Conservation (phyloP, 2,329 filamentous ascomycete species). For the Zalaria sp. region DNA sequence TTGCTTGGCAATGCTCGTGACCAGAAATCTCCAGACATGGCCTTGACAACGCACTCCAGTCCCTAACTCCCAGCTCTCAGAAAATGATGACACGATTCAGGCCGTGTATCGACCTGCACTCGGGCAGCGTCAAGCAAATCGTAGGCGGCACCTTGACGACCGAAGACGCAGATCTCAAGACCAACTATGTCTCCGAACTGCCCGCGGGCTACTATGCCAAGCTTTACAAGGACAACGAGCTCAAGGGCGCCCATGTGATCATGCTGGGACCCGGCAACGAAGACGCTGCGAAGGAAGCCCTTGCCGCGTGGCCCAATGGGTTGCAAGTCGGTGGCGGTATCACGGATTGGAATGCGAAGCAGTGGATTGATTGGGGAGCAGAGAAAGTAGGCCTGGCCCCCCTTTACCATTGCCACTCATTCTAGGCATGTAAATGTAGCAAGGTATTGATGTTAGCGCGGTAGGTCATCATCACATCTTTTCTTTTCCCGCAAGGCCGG, state of each 20-base stretch:
- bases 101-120: constrained; percentile 93
- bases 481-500: constrained; percentile 69
- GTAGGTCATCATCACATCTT: constrained; percentile 95
- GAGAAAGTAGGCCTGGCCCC: constrained; percentile 55
- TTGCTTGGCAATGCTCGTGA: no score
- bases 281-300: constrained; percentile 61
- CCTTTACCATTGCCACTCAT: no score
- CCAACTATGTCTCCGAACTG: constrained; percentile 81
- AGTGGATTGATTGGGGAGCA: constrained; percentile 80
- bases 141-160: constrained; percentile 73
- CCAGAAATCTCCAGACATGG: no score
- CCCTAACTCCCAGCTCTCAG: no score
- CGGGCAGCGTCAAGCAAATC: constrained; percentile 97
- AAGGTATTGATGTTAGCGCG: constrained; percentile 6
- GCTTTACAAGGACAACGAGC: constrained; percentile 61
- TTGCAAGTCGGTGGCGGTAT: constrained; percentile 94
- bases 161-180: constrained; percentile 45
- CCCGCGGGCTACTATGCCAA: constrained; percentile 68
- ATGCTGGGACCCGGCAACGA: constrained; percentile 89
- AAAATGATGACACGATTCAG: constrained; percentile 74
- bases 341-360: constrained; percentile 64
- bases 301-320: constrained; percentile 62
- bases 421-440: no score
- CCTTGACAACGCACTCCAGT: no score
- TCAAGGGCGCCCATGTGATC: constrained; percentile 82